Conservation (phyloP, 208 protist genomes). For the Trypanosoma mega region DNA sequence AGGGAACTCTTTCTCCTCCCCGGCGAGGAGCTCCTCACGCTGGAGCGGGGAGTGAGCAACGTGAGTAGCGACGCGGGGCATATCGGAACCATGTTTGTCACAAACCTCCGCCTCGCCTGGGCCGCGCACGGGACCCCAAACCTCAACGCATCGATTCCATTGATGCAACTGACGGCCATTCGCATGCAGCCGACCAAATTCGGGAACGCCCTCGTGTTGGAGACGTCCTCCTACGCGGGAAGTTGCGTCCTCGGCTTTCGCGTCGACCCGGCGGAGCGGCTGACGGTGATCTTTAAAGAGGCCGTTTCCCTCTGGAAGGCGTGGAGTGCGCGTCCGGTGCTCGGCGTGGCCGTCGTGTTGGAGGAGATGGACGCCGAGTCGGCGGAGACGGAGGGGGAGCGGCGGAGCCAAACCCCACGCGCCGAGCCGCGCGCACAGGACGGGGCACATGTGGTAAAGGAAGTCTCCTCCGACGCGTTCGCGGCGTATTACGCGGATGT, state of each 20-base stretch:
- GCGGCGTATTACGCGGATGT: constrained; percentile 92
- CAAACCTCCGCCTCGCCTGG: constrained; percentile 96
- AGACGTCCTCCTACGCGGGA: constrained; percentile 64
- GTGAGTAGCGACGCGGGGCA: constrained; percentile 90
- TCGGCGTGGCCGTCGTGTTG: constrained; percentile 70
- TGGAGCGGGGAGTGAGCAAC: constrained; percentile 88
- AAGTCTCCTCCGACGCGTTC: constrained; percentile 82
- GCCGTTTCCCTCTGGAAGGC: constrained; percentile 77
- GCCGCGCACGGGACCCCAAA: constrained; percentile 75
- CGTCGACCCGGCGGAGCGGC: constrained; percentile 65
- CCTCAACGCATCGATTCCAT: constrained; percentile 97
- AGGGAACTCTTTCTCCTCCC: constrained; percentile 85
- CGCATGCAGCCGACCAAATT: constrained; percentile 78
- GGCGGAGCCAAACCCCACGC: not conserved
- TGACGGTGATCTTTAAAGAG: constrained; percentile 82
- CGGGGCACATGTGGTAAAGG: constrained; percentile 74
- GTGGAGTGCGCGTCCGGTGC: constrained; percentile 71
- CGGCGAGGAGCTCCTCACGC: constrained; percentile 86
- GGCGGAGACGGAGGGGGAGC: constrained; percentile 8
- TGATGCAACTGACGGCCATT: constrained; percentile 88
- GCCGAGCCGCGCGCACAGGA: constrained; percentile 35
- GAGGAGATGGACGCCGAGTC: constrained; percentile 34
- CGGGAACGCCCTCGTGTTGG: constrained; percentile 79
- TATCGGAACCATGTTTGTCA: constrained; percentile 92
- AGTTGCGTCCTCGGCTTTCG: constrained; percentile 89